phyloP scores from a whole-genome alignment of 805 yeast species.

The Cephaloascus fragrans region DNA sequence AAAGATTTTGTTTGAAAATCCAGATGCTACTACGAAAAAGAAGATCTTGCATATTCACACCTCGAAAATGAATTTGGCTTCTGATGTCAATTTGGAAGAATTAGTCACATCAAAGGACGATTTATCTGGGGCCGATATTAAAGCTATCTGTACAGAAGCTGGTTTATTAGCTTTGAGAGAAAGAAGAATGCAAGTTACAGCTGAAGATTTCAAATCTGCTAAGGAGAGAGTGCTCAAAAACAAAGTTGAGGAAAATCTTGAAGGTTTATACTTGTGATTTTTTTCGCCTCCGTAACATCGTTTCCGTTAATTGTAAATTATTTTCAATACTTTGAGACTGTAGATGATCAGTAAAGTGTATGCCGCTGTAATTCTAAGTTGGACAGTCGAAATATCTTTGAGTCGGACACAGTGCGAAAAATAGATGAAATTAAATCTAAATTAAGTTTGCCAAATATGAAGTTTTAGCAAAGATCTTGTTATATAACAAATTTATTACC shows the following conservation, averaged over 20 bases:
- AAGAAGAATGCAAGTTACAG: slow-evolving; percentile 95
- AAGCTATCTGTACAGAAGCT: slow-evolving; percentile 96
- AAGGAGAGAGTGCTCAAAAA: slow-evolving; percentile 93
- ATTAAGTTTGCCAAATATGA: too few relatives aligned
- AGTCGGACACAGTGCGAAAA: too few relatives aligned
- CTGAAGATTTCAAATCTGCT: slow-evolving; percentile 86
- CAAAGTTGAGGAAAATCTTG: slow-evolving; percentile 92
- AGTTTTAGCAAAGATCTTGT: too few relatives aligned
- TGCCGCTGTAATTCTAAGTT: too few relatives aligned
- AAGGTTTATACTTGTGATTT: slow-evolving; percentile 72
- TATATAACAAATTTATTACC: too few relatives aligned
- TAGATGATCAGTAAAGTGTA: too few relatives aligned
- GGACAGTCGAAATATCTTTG: too few relatives aligned
- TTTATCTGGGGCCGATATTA: slow-evolving; percentile 93
- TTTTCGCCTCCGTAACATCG: slow-evolving; percentile 26
- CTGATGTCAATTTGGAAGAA: slow-evolving; percentile 83
- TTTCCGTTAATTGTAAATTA: too few relatives aligned
- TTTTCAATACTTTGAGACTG: too few relatives aligned
- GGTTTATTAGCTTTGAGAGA: slow-evolving; percentile 93
- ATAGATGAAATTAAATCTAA: too few relatives aligned
- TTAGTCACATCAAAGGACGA: slow-evolving; percentile 88
- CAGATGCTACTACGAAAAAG: slow-evolving; percentile 86
- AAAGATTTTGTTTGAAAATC: slow-evolving; percentile 91
- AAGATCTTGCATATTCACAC: slow-evolving; percentile 91
- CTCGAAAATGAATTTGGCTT: slow-evolving; percentile 81